Evolutionary conservation across 2,329 filamentous ascomycete genomes (phyloP), one percentile per base, ranked within the genome.

Genomic region (Arthrobotrys sinensis): DNA sequence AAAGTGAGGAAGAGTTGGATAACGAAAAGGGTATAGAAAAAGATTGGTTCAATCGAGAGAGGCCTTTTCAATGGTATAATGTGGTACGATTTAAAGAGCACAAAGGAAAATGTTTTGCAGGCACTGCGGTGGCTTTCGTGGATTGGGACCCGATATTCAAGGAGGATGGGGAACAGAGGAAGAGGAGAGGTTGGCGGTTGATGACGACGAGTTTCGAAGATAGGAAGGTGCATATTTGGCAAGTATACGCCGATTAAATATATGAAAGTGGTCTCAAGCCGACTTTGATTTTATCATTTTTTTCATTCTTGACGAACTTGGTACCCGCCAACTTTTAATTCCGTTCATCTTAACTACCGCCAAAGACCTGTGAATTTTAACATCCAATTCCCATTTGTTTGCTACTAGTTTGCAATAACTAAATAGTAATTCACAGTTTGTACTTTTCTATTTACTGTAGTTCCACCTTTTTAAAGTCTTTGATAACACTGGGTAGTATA

Each of bases 401-500:
- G 24, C 24, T 28, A 28, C 24, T 28, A 28, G 2, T 28, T 28
- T 28, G 24, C 24, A 28, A 28, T 28, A 28, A 2, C 24, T 4
- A 2, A 28, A 28, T 28, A 28, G 4, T 28, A 28, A 28, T 28
- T 4, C 24, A 28, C 24, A 2, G 24, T 28, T 28, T 28, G 24
- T 28, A 28, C 24, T 28, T 28, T 28, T 11, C 14, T 36, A 19
- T 1, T 43, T 6, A 64, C 5, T 63, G 34, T 10, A 53, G 10
- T 16, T 36, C 0, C 80, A 81, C 67, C 10, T 80, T 80, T 81
- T 90, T 90, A 82, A 90, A 90, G 14, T 85, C 84, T 80, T 85
- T 86, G 3, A 88, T 88, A 50, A 88, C 88, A 64, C 87, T 86
- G 62, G 86, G 88, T 70, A 92, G 91, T 0, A 91, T 90, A 75